A percentile compares a stretch with the other conserved stretches of the same genome.
Evolutionary conservation across 2,329 filamentous ascomycete species (phyloP).

Genomic region (Botrytis galanthina): DNA sequence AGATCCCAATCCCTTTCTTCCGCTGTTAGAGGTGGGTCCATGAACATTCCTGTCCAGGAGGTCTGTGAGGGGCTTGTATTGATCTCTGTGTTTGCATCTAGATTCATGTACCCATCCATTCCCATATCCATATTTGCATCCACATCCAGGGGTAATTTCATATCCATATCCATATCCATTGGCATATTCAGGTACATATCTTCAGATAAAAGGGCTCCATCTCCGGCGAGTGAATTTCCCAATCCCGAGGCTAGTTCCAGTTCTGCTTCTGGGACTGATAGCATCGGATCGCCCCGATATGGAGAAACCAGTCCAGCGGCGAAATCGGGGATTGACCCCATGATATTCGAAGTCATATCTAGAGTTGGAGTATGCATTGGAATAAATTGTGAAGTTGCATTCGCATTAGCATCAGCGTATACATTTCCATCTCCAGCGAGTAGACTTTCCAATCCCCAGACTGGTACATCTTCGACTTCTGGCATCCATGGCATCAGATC

Average conservation of each 20-base stretch:
- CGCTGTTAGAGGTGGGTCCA: neutral
- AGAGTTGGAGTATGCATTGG: neutral
- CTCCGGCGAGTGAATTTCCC: neutral
- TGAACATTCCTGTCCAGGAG: neutral
- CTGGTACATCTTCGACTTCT: too few relatives aligned
- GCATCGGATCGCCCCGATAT: neutral
- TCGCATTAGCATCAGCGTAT: too few relatives aligned
- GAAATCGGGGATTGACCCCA: neutral
- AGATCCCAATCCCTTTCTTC: neutral
- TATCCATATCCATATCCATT: neutral
- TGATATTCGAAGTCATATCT: neutral
- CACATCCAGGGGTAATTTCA: neutral
- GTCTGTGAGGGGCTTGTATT: neutral
- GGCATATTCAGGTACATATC: neutral
- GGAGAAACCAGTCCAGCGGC: rapidly evolving
- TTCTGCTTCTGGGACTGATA: neutral
- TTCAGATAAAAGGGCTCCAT: neutral
- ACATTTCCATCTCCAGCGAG: too few relatives aligned
- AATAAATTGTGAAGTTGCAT: too few relatives aligned
- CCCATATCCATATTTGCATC: neutral
- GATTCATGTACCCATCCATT: too few relatives aligned
- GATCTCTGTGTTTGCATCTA: neutral
- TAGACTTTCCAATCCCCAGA: too few relatives aligned
- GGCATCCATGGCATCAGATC: too few relatives aligned
- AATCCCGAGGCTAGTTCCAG: neutral